Evolutionary conservation across 2,329 filamentous ascomycete species (phyloP), one percentile per base, ranked within the genome.

Genomic region (Akanthomyces lecanii): DNA sequence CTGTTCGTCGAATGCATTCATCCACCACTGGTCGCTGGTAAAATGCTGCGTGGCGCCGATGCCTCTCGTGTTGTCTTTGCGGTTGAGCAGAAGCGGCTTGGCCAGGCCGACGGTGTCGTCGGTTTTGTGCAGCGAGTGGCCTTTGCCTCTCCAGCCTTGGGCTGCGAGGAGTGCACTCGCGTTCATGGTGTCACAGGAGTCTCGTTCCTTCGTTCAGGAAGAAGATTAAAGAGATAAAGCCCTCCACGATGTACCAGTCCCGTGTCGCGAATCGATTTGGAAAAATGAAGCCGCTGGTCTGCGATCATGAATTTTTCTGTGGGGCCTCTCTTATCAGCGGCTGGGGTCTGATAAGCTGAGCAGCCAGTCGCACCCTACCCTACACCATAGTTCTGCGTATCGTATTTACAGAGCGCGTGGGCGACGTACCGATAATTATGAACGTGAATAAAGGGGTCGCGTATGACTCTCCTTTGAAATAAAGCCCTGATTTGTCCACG

Each of bases 11-110:
- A 97, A 97, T 12, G 95, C 95, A 64, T 91, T 89, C 76, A 97
- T 82, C 95, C 95, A 99, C 95, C 95, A 99, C 74, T 97, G 92
- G 72, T 97, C 94, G 69, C 82, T 85, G 25, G 83, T 85, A 66
- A 82, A 82, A 66, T 86, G 83, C 63, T 82, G 80, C 74, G 91
- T 92, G 72, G 90, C 87, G 61, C 94, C 94, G 5, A 98, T 80
- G 28, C 94, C 94, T 60, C 90, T 82, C 33, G 84, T 89, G 74
- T 96, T 90, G 69, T 88, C 83, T 76, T 96, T 96, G 69, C 90
- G 89, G 64, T 89, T 87, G 63, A 97, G 84, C 44, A 96, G 86
- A 33, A 98, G 83, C 5, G 94, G 94, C 69, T 90, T 90, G 30
- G 88, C 86, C 61, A 98, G 87, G 50, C 94, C 94, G 65, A 88